Evolutionary conservation across 805 yeast genomes (phyloP).

Genomic region (Zygosaccharomyces gambellarensis): DNA sequence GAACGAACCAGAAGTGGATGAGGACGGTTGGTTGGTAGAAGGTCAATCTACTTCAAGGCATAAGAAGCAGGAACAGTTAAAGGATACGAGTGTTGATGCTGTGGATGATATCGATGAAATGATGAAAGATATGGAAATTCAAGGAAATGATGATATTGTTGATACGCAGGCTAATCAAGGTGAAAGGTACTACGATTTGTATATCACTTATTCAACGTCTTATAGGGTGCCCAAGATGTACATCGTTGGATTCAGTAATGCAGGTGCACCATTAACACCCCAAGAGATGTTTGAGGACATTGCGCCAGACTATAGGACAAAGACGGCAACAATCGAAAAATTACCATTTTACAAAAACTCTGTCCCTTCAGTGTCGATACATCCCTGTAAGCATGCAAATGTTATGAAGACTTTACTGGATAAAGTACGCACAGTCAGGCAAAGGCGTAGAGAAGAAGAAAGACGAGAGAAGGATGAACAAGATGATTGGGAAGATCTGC

Average conservation of each 20-base stretch:
- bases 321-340: slow-evolving; percentile 92
- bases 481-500: slow-evolving; percentile 58
- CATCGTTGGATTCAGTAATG: slow-evolving; percentile 75
- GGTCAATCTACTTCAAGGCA: slow-evolving; percentile 17
- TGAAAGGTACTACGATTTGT: slow-evolving; percentile 77
- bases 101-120: slow-evolving; percentile 27
- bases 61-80: slow-evolving; percentile 5
- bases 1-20: slow-evolving; percentile 38
- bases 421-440: slow-evolving; percentile 54
- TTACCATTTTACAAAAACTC: slow-evolving; percentile 80
- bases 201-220: slow-evolving; percentile 88
- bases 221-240: slow-evolving; percentile 95
- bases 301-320: slow-evolving; percentile 83
- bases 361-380: slow-evolving; percentile 67
- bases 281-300: slow-evolving; percentile 93
- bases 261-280: slow-evolving; percentile 84
- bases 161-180: slow-evolving; percentile 40
- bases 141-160: slow-evolving; percentile 42
- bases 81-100: neutral
- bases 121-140: slow-evolving; percentile 29
- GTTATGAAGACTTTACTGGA: slow-evolving; percentile 89
- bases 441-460: slow-evolving; percentile 38
- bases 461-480: slow-evolving; percentile 15
- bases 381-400: slow-evolving; percentile 92
- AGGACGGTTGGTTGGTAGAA: slow-evolving; percentile 56